Conservation (phyloP, 805 yeast species). For the Zygosaccharomyces gambellarensis region DNA sequence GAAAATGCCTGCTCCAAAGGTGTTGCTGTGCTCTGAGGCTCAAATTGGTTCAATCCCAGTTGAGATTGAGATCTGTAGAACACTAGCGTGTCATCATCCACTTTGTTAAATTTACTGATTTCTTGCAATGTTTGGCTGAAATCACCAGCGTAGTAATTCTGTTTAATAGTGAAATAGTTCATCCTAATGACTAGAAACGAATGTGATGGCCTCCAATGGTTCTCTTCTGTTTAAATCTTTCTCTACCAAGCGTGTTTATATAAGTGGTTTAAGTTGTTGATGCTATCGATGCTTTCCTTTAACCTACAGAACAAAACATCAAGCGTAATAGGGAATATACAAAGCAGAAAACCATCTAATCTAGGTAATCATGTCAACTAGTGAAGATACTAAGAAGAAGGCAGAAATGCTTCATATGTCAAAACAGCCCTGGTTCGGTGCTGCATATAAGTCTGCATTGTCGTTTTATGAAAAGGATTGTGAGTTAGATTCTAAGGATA, state of each 20-base stretch:
- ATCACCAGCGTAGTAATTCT: slow-evolving; percentile 59
- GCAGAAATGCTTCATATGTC: slow-evolving; percentile 4
- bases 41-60: slow-evolving; percentile 28
- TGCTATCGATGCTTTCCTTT: background rate
- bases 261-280: background rate
- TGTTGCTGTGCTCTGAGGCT: slow-evolving; percentile 15
- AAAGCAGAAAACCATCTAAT: background rate
- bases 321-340: background rate
- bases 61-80: slow-evolving; percentile 37
- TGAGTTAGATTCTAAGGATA: slow-evolving; percentile 38
- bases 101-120: slow-evolving; percentile 39
- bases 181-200: slow-evolving; percentile 5
- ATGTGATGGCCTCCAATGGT: background rate
- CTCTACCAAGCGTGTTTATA: background rate
- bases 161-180: slow-evolving; percentile 52
- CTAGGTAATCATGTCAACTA: background rate
- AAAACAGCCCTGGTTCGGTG: slow-evolving; percentile 33
- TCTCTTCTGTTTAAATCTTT: background rate
- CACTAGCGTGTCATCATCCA: slow-evolving; percentile 25
- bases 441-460: slow-evolving; percentile 41
- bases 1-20: slow-evolving; percentile 32
- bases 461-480: slow-evolving; percentile 49
- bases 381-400: background rate
- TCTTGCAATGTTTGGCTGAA: slow-evolving; percentile 42
- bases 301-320: background rate